Conservation (phyloP, 2,329 filamentous ascomycete species). For the Penicillium sp. region DNA sequence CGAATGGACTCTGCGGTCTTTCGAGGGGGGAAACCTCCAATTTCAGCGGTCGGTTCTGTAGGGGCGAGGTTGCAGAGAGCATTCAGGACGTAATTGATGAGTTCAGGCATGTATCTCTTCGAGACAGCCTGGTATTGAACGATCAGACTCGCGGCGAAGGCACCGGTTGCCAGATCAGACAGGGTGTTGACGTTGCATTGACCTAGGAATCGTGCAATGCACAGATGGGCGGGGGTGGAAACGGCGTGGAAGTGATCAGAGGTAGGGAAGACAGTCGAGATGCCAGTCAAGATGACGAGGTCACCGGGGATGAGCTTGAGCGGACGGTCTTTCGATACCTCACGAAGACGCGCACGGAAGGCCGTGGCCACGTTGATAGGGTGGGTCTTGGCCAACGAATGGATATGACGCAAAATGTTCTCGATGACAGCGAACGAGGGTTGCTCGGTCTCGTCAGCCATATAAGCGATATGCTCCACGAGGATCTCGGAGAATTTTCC, state of each 20-base stretch:
- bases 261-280: conserved; percentile 85
- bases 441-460: conserved; percentile 54
- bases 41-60: conserved; percentile 48
- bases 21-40: conserved; percentile 66
- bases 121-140: conserved; percentile 82
- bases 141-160: conserved; percentile 77
- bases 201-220: conserved; percentile 81
- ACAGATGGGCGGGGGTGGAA: conserved; percentile 83
- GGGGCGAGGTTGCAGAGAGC: conserved; percentile 72
- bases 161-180: conserved; percentile 71
- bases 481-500: conserved; percentile 56
- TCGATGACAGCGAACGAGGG: conserved; percentile 74
- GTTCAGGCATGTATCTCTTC: conserved; percentile 87
- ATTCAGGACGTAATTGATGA: conserved; percentile 79
- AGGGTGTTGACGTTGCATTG: conserved; percentile 71
- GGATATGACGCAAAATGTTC: conserved; percentile 82
- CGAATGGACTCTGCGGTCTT: conserved; percentile 58
- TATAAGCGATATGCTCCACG: conserved; percentile 61
- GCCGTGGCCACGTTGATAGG: conserved; percentile 75
- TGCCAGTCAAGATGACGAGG: conserved; percentile 78
- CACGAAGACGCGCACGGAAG: conserved; percentile 73
- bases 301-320: conserved; percentile 68
- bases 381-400: conserved; percentile 88
- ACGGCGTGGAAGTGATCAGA: conserved; percentile 98
- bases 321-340: conserved; percentile 56